phyloP scores from a whole-genome alignment of 2,329 filamentous ascomycete species.

The Fusarium nurragi region DNA sequence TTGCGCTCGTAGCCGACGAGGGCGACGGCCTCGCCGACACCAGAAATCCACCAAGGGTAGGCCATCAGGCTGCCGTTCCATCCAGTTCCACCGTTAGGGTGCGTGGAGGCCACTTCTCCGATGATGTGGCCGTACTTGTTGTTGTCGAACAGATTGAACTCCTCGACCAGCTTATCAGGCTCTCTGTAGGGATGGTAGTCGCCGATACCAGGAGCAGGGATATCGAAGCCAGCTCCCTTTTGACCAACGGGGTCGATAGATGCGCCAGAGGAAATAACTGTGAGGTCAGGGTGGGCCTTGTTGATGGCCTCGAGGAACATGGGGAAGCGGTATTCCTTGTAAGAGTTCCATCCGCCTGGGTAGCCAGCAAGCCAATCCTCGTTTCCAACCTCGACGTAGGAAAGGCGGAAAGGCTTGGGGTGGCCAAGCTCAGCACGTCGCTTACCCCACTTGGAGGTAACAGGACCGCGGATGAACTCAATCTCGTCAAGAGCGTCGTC shows the following conservation, averaged over 20 bases:
- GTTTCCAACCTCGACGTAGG: constrained; percentile 73
- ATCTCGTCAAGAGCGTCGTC: constrained; percentile 70
- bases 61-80: constrained; percentile 57
- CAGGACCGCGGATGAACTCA: constrained; percentile 68
- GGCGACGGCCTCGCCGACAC: constrained; percentile 72
- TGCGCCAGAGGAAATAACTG: constrained; percentile 61
- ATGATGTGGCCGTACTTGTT: constrained; percentile 49
- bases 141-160: constrained; percentile 65
- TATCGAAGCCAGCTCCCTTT: constrained; percentile 46
- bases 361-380: constrained; percentile 70
- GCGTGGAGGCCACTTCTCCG: constrained; percentile 62
- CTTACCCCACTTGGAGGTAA: constrained; percentile 64
- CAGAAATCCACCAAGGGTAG: constrained; percentile 65
- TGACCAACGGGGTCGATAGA: constrained; percentile 48
- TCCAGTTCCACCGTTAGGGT: constrained; percentile 61
- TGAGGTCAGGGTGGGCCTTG: constrained; percentile 65
- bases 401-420: constrained; percentile 67
- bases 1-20: constrained; percentile 73
- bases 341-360: constrained; percentile 57
- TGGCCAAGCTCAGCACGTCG: constrained; percentile 68
- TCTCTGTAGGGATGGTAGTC: constrained; percentile 63
- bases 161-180: constrained; percentile 60
- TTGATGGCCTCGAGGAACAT: constrained; percentile 69
- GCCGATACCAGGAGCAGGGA: constrained; percentile 55
- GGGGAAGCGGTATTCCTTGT: constrained; percentile 65